A percentile compares a stretch with the other conserved stretches of the same genome.
These are phyloP conservation scores for Neofusicoccum kwambonambiense DNA, from an alignment of 2,329 filamentous ascomycete genomes.

Conservation along the genomic window DNA sequence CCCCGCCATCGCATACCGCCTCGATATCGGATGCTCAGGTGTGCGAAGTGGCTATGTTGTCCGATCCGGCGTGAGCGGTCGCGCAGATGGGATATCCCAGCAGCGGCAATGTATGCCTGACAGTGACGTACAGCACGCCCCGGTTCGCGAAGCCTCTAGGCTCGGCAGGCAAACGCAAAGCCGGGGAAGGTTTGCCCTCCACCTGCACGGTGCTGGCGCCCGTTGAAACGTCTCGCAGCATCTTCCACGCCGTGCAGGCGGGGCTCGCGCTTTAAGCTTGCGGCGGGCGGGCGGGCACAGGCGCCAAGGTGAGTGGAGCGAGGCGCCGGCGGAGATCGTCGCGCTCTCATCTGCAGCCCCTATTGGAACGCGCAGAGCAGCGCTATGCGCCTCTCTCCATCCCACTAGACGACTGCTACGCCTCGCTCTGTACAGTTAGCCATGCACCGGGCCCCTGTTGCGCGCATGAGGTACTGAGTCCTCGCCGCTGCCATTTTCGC, in stretches of 20 bases:
- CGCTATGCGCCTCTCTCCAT: neutral
- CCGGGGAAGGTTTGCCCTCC: neutral
- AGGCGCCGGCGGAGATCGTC: neutral
- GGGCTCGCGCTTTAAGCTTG: neutral
- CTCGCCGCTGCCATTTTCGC: neutral
- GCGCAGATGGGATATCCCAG: neutral
- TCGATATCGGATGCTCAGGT: neutral
- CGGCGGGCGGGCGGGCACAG: neutral
- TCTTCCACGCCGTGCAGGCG: neutral
- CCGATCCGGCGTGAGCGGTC: neutral
- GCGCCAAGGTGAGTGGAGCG: neutral
- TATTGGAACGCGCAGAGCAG: neutral
- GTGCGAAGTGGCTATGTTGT: neutral
- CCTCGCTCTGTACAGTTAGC: neutral
- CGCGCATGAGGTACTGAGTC: neutral
- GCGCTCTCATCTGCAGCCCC: slow-evolving; percentile 4
- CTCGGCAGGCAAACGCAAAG: neutral
- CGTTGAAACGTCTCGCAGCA: neutral
- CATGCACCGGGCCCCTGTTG: neutral
- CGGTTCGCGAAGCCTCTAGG: neutral
- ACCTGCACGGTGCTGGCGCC: neutral
- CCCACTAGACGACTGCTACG: neutral
- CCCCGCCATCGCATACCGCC: neutral
- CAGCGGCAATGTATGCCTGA: neutral
- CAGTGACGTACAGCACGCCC: neutral